Evolutionary conservation across 202 grass and related monocot species (phyloP), one percentile per base, ranked within the genome.

Genomic region (Elaeis oleifera): DNA sequence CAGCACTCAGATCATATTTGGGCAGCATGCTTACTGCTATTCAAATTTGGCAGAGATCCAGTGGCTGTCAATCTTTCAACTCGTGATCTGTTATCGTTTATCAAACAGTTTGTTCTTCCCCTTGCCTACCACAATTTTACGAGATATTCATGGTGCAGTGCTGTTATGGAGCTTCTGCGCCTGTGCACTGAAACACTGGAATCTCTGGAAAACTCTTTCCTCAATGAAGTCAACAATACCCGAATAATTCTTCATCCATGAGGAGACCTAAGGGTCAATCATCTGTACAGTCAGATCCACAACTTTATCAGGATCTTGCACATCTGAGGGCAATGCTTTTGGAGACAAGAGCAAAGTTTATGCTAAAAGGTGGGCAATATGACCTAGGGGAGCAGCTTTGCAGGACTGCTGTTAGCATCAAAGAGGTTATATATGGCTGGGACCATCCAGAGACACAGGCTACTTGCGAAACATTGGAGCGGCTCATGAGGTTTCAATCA

Each of bases 101-200:
- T 81, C 15, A 69, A 51, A 16, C n/a, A 20, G n/a, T 8, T 50
- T 18, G 79, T 51, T 22, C 24, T 79, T 11, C 88, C 88, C 0
- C 67, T 91, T 39, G 71, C 78, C 18, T 66, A 36, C 20, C 58
- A 44, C 4, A 61, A 6, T 23, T 72, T 79, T 53, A 25, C 49
- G 7, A 60, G 61, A 17, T 51, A 71, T 19, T 83, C 77, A 3
- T 23, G 49, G 18, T 81, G 56, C 63, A 58, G 2, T 65, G 56
- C 63, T 28, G 80, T 58, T 15, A 31, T 79, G 9, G 89, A 84
- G 52, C 67, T 94, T 64, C 79, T 94, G 67, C 71, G 64, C 9
- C 29, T 79, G 14, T 60, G 74, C 19, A 82, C 68, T 9, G 63
- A 75, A 49, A 54, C 60, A 21, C 68, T 92, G 3, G 71, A 58